A percentile compares a stretch with the other conserved stretches of the same genome.
These are phyloP conservation scores for Mycena leptocephala DNA, from an alignment of 768 basidiomycete genomes.

Conservation along the genomic window DNA sequence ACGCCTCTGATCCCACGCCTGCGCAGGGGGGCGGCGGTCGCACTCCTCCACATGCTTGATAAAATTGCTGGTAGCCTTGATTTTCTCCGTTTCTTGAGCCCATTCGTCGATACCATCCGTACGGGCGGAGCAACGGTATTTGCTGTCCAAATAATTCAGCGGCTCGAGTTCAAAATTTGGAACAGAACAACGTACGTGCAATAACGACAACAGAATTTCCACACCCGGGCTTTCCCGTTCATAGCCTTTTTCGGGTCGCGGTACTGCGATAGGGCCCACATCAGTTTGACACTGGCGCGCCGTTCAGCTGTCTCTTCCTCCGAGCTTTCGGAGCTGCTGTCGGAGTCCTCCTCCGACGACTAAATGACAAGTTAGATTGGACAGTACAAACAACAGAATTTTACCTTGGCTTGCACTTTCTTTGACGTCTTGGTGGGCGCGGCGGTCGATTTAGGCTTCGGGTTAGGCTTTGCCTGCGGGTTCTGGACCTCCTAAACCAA, in stretches of 20 bases:
- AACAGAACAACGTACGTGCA: constrained; percentile 10
- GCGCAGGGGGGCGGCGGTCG: background rate
- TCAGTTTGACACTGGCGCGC: constrained; percentile 10
- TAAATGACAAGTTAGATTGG: background rate
- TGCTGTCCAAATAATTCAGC: background rate
- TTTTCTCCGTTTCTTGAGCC: background rate
- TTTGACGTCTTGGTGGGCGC: background rate
- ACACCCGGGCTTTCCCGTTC: background rate
- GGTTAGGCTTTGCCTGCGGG: background rate
- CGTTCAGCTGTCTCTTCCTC: background rate
- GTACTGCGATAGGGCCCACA: constrained; percentile 14
- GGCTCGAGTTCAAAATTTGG: background rate
- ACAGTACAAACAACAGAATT: background rate
- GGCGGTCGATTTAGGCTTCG: background rate
- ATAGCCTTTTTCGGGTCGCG: background rate
- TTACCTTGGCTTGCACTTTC: background rate
- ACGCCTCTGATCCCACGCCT: constrained; percentile 18
- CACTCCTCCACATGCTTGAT: constrained; percentile 14
- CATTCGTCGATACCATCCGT: background rate
- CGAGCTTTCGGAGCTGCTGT: background rate
- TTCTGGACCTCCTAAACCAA: background rate
- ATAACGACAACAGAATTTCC: constrained; percentile 21
- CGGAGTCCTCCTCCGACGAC: background rate
- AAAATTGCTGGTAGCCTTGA: constrained; percentile 21
- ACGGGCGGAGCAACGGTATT: background rate